Evolutionary conservation across 176 grass and related monocot species (phyloP), one percentile per base, ranked within the genome.

Genomic region (sorghum (Sorghum bicolor)): DNA sequence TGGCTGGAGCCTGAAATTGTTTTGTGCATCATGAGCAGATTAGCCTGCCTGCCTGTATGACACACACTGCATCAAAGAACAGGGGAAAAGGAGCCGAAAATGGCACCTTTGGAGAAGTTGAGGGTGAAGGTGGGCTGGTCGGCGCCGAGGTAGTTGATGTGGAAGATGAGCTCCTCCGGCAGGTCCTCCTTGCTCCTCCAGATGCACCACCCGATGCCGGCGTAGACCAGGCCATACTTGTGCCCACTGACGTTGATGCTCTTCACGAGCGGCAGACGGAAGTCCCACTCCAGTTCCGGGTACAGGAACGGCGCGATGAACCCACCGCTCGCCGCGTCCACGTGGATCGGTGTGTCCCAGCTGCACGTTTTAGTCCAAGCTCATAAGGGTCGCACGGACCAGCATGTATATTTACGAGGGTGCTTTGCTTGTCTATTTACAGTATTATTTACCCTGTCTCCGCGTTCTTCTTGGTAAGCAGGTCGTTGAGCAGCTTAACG

Each of bases 81-180:
- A 71, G 0, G 11, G 53, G 15, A 3, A 70, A 13, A 10, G 11
- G 9, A 8, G 5, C 11, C 2, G 52, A 34, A 67, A 57, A 17
- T 2, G 30, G 10, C 2, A 96, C 94, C 94, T 80, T 97, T 97
- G 80, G 94, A 97, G 92, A 97, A 97, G 85, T 97, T 97, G 70
- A 97, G 87, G 47, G 94, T 97, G 87, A 97, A 97, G 28, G 94
- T 97, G 53, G 94, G 94, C 82, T 97, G 94, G 75, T 97, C 94
- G n/a, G 94, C 76, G 72, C 94, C 94, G 5, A 97, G 94, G 82
- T 97, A 97, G 74, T 97, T 97, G 88, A 94, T 97, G 85, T 97
- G 94, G 85, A 97, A 97, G 89, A 97, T 94, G 83, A 94, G 94
- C 63, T 97, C 94, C n/a, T 94, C 94, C 1, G 94, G 94, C 44